Base-by-base conservation (phyloP, 352 stramenopile genomes). In the Phytophthora sojae region DNA sequence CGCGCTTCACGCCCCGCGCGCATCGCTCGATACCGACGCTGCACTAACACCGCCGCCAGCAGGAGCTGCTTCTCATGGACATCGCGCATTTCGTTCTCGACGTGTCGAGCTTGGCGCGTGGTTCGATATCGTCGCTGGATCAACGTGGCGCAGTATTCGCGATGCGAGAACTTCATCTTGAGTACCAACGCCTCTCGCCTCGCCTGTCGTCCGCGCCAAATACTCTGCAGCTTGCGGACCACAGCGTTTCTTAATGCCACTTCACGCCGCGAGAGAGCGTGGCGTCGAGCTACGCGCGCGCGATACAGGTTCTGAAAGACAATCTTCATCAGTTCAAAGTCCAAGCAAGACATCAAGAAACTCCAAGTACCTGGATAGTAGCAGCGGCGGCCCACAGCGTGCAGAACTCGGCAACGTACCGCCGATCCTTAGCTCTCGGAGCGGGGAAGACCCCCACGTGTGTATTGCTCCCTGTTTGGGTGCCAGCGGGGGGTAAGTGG, bases 111-210 rank as follows among this genome's bases (percentile, higher is more conserved):
- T 57, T 80, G 67, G 15, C 76, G 65, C 50, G 79, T 80, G 2
- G 75, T 75, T 0, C 88, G 81, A 54, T 89, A 95, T n/a, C 76
- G 72, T 6, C 85, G 86, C 50, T 95, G 88, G 62, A 95, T 94
- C 23, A 86, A 73, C 39, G 61, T 86, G 29, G 86, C 85, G 8
- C 74, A 82, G 57, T 82, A 79, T 23, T 93, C 82, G 1, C 77
- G 55, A 11, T 79, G 81, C 1, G 74, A 82, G 1, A 73, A 59
- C 19, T 91, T 77, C 29, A 92, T 67, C 57, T 78, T 81, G 15
- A 71, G 60, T 8, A 95, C 26, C 29, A 92, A 29, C 6, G 80
- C 72, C 53, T 86, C 62, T 58, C 85, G 80, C 9, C 85, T 73
- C 5, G 77, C 80, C 45, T 81, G 69, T 1, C 83, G 76, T 0